Base-by-base conservation (phyloP, 1,139 yeast genomes). In the Dujonia santamariae region DNA sequence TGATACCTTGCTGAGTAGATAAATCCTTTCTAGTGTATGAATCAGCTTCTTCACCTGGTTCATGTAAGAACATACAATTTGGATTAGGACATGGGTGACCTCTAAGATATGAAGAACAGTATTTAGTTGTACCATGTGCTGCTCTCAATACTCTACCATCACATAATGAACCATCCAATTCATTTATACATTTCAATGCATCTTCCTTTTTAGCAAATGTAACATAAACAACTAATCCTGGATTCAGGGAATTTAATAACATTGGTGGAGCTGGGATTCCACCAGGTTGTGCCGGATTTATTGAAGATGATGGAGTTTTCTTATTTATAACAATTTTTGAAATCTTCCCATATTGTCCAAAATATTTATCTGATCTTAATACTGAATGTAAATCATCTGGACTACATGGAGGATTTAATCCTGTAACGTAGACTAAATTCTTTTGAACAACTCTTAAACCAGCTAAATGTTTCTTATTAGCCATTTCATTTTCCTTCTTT, bases 21-120 rank as follows among this genome's bases (percentile, higher is more conserved):
- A 88, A 72, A 54, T 90, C 97, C 56, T 90, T 94, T 60, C 96
- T 80, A 22, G 96, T 86, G 60, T 87, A 92, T 6, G 95, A 83
- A 52, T 94, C 98, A 1, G 97, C 97, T 58, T 94, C 98, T 64
- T 94, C 99, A 40, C 99, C 98, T 3, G 98, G 98, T 59, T 94
- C 98, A 57, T 94, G 99, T 50, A 94, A 72, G 54, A 92, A 94
- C 98, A 94, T 94, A 72, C 99, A 94, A 56, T 88, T 88, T 41
- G 98, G 98, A 60, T 94, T 94, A 40, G 96, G 98, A 63, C 99
- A 94, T 15, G 95, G 82, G 56, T 87, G 95, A 26, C 97, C 97
- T 45, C 97, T 76, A 45, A 94, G 69, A 56, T 94, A 94, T 2
- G 96, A 84, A 12, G 96, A 87, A 59, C 99, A 94, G 63, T 94